Evolutionary conservation across 305 asterid species (phyloP).

Genomic region (Fraxinus dipetala): DNA sequence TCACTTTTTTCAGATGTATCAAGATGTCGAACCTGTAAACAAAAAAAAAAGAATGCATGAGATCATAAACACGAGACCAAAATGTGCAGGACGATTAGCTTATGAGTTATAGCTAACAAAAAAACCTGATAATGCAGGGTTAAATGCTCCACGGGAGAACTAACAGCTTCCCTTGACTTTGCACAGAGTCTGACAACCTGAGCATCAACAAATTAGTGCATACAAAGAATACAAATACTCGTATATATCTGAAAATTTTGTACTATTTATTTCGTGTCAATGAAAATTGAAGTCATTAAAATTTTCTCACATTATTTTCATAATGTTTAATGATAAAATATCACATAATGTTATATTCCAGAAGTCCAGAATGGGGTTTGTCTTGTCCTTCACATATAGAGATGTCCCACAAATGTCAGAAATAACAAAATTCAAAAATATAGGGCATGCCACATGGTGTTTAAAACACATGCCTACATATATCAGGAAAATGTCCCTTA

Average conservation of each 20-base stretch:
- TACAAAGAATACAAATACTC: slow-evolving; percentile 1
- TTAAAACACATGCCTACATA: neutral
- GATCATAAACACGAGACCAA: neutral
- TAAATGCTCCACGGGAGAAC: slow-evolving; percentile 96
- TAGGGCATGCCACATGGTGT: neutral
- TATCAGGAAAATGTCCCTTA: neutral
- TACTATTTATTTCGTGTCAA: neutral
- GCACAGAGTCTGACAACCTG: slow-evolving; percentile 98
- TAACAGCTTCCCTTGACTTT: slow-evolving; percentile 98
- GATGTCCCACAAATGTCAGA: neutral
- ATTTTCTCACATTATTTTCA: neutral
- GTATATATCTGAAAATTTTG: neutral
- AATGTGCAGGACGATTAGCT: slow-evolving; percentile 2
- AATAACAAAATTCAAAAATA: neutral
- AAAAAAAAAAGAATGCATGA: slow-evolving; percentile 10
- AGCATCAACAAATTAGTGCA: neutral
- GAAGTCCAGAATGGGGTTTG: neutral
- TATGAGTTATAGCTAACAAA: slow-evolving; percentile 8
- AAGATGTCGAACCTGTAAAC: slow-evolving; percentile 82
- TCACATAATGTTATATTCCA: neutral
- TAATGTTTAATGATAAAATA: neutral
- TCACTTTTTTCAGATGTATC: slow-evolving; percentile 98
- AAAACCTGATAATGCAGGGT: slow-evolving; percentile 95
- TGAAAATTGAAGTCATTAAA: neutral
- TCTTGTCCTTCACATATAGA: neutral